Conservation (phyloP, 441 rosid species). For the Capsella rubella region DNA sequence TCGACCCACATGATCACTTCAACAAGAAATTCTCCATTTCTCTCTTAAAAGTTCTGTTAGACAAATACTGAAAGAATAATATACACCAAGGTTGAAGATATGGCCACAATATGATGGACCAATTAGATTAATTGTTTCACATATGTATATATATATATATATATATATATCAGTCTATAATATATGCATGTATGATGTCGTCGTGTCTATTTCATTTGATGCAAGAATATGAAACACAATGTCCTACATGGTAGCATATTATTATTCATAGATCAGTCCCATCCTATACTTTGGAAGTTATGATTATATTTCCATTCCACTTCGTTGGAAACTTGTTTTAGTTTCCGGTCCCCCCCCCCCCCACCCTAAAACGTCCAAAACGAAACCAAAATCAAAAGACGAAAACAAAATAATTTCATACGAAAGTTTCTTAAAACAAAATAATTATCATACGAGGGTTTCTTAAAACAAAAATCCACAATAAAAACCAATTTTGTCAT, state of each 20-base stretch:
- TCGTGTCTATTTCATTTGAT: constrained; percentile 30
- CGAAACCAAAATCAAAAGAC: background rate
- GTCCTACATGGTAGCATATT: constrained; percentile 31
- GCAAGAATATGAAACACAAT: constrained; percentile 12
- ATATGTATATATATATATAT: background rate
- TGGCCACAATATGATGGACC: constrained; percentile 29
- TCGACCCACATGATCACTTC: too few species aligned
- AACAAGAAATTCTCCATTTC: too few species aligned
- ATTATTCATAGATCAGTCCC: constrained; percentile 19
- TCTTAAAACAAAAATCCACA: background rate
- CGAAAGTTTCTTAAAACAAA: background rate
- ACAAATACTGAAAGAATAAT: background rate
- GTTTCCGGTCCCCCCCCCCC: constrained; percentile 8
- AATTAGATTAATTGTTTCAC: constrained; percentile 7
- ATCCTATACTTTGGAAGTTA: constrained; percentile 5
- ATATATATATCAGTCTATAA: background rate
- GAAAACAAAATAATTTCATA: background rate
- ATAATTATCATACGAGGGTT: background rate
- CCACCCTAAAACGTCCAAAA: too few species aligned
- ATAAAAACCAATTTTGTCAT: background rate
- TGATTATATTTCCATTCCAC: background rate
- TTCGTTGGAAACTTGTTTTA: background rate
- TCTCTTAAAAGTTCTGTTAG: too few species aligned
- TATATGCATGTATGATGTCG: constrained; percentile 3
- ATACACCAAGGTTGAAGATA: constrained; percentile 24